phyloP scores from a whole-genome alignment of 768 basidiomycete species.

The Roridomyces roridus region DNA sequence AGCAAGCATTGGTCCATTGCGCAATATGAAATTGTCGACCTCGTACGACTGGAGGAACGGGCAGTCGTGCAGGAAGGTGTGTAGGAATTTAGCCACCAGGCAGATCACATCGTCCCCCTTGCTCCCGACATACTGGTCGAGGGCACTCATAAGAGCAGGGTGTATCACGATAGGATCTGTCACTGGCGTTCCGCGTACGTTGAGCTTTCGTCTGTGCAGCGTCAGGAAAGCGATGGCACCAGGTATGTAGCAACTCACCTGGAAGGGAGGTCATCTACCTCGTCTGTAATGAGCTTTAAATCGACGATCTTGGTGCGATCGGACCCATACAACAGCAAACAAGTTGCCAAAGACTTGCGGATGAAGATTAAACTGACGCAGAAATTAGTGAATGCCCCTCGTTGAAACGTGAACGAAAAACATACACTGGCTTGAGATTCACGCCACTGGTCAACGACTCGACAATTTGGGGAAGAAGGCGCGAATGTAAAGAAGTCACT shows the following conservation, averaged over 20 bases:
- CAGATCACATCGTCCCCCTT: constrained; percentile 56
- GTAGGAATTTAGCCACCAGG: constrained; percentile 66
- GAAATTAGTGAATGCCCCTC: background rate
- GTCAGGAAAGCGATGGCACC: background rate
- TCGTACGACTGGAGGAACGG: constrained; percentile 69
- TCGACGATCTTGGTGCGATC: constrained; percentile 54
- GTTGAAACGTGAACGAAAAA: constrained; percentile 2
- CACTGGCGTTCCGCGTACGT: constrained; percentile 45
- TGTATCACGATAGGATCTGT: constrained; percentile 70
- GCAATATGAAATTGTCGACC: constrained; percentile 74
- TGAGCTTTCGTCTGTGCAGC: constrained; percentile 52
- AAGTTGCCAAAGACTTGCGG: constrained; percentile 63
- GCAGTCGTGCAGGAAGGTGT: constrained; percentile 63
- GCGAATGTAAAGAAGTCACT: constrained; percentile 54
- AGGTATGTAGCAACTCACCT: constrained; percentile 46
- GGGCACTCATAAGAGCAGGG: constrained; percentile 57
- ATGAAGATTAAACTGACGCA: constrained; percentile 55
- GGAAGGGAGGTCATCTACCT: constrained; percentile 57
- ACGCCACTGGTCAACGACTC: constrained; percentile 38
- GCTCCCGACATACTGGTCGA: constrained; percentile 56
- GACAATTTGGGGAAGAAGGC: constrained; percentile 47
- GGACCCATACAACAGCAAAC: constrained; percentile 72
- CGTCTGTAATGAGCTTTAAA: constrained; percentile 51
- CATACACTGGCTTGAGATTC: constrained; percentile 46
- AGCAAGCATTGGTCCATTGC: constrained; percentile 63